Evolutionary conservation across 768 basidiomycete genomes (phyloP), one percentile per base, ranked within the genome.

Genomic region (Phlebiopsis flavidoalba): DNA sequence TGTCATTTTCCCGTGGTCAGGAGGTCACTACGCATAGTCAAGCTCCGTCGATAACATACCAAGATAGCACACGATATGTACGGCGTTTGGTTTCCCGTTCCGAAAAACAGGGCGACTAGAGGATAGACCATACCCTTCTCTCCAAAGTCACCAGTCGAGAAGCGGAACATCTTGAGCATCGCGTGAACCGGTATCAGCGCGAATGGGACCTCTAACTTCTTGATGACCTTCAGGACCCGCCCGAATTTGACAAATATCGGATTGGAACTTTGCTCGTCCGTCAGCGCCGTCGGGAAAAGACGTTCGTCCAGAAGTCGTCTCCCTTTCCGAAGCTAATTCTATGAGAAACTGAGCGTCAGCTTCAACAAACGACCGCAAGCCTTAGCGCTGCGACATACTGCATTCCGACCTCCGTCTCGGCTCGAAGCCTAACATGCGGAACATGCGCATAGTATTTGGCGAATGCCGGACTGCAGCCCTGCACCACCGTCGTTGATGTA

Each of bases 401-500:
- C 70, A 75, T 73, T 21, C 66, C 72, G 14, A 75, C 75, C 53
- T 71, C 66, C 14, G 69, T 69, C n/a, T n/a, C 0, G 70, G 62
- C 45, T 69, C 67, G 53, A 72, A 76, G 1, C 74, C 73, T 4
- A 73, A 66, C 63, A 73, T 71, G 15, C 69, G 60, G 57, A 76
- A 73, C 64, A 75, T 71, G 21, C 71, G 69, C 47, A 72, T 60
- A 8, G 74, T 74, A 65, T 74, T n/a, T 73, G 31, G 67, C 68
- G 48, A 75, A 75, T n/a, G 69, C 66, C 3, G 73, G 75, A 50
- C 69, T 73, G 62, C 71, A 74, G 0, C 72, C 73, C 59, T 73
- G 72, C 1, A 75, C n/a, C 75, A 10, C 71, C 72, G 58, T 74
- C 75, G 60, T 76, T 74, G 66, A 76, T 74, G 62, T 72, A 73